Conservation (phyloP, 768 basidiomycete genomes). For the Cubamyces lactineus region DNA sequence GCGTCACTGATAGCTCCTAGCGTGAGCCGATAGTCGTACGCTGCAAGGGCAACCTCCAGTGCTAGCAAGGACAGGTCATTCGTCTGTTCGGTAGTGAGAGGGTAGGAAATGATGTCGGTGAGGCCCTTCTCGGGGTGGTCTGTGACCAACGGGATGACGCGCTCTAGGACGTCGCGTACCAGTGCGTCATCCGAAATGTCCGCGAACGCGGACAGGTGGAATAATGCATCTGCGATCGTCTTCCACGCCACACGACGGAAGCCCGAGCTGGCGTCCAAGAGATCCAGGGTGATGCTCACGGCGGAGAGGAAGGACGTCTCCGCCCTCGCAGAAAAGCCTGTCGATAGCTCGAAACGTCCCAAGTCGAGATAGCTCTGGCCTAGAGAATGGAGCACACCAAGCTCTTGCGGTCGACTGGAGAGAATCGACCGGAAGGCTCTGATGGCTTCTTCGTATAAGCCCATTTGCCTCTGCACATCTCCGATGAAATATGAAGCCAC, state of each 20-base stretch:
- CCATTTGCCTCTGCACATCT: slow-evolving; percentile 79
- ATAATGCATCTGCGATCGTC: slow-evolving; percentile 72
- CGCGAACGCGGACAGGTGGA: slow-evolving; percentile 59
- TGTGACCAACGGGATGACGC: slow-evolving; percentile 43
- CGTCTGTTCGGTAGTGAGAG: slow-evolving; percentile 25
- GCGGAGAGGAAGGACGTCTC: slow-evolving; percentile 71
- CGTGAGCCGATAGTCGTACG: slow-evolving; percentile 64
- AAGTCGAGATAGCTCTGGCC: slow-evolving; percentile 73
- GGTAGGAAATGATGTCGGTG: slow-evolving; percentile 42
- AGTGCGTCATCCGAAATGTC: slow-evolving; percentile 49
- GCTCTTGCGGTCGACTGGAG: slow-evolving; percentile 58
- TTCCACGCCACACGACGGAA: slow-evolving; percentile 86
- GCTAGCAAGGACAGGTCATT: slow-evolving; percentile 37
- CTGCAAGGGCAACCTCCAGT: slow-evolving; percentile 56
- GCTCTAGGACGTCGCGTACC: slow-evolving; percentile 40
- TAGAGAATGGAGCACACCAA: slow-evolving; percentile 72
- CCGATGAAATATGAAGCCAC: slow-evolving; percentile 81
- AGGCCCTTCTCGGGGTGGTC: slow-evolving; percentile 47
- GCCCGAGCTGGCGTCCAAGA: slow-evolving; percentile 57
- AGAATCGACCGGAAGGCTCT: slow-evolving; percentile 61
- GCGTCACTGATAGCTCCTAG: slow-evolving; percentile 56
- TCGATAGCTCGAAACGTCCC: slow-evolving; percentile 62
- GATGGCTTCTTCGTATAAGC: slow-evolving; percentile 78
- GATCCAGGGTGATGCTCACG: slow-evolving; percentile 52
- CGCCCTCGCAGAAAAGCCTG: slow-evolving; percentile 77